These are phyloP conservation scores for Neurospora sp. DNA, from an alignment of 495 filamentous ascomycete species.

Conservation along the genomic window DNA sequence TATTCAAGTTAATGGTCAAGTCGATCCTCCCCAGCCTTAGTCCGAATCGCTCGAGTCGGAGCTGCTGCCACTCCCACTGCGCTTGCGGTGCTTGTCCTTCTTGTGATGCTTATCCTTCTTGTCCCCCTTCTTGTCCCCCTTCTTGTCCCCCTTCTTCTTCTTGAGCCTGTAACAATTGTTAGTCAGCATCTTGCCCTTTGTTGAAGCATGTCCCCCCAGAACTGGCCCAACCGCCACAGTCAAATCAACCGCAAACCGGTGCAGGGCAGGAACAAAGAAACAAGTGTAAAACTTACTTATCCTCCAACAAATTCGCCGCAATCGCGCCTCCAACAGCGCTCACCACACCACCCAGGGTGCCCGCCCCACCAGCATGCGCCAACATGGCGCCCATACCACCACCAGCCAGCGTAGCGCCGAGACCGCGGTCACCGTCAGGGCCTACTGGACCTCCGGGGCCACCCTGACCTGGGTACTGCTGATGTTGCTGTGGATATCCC, in stretches of 20 bases:
- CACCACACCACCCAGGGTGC: neutral
- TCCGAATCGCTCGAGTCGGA: neutral
- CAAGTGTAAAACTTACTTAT: neutral
- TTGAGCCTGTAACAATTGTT: neutral
- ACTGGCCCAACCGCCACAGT: neutral
- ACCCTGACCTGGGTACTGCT: neutral
- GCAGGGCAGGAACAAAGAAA: neutral
- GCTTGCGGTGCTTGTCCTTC: neutral
- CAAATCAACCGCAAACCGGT: neutral
- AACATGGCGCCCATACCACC: neutral
- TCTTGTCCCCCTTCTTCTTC: neutral
- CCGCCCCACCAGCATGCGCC: neutral
- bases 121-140: neutral
- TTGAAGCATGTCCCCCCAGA: no score
- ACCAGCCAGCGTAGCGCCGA: neutral
- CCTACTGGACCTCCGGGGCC: neutral
- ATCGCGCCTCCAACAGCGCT: neutral
- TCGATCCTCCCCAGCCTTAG: neutral
- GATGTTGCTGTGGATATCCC: neutral
- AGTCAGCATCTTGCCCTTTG: neutral
- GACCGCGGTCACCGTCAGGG: neutral
- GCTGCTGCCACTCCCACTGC: neutral
- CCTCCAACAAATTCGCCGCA: neutral
- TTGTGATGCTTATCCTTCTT: neutral
- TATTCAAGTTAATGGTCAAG: neutral